Conservation (phyloP, 202 grass and related monocot species). For the Bolboschoenoplectus hybrid region DNA sequence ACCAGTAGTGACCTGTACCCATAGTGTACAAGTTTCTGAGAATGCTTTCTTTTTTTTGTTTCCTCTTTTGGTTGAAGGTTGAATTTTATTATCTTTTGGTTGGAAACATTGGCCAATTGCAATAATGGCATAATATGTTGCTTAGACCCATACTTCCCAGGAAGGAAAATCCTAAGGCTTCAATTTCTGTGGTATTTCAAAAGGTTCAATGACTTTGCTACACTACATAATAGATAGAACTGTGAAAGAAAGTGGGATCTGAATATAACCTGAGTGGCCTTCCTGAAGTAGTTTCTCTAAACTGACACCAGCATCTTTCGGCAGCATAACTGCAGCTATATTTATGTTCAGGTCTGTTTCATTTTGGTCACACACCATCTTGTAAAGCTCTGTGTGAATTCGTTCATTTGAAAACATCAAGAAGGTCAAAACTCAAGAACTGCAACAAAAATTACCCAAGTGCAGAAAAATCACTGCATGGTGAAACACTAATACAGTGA, state of each 20-base stretch:
- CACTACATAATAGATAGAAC: conserved; percentile 12
- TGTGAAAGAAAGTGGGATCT: conserved; percentile 26
- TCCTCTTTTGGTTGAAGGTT: neutral
- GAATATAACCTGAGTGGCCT: conserved; percentile 65
- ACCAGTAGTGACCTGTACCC: neutral
- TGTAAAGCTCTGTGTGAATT: conserved; percentile 81
- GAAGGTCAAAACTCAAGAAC: conserved; percentile 8
- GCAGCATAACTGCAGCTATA: conserved; percentile 91
- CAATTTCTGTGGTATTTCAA: neutral
- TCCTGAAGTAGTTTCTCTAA: conserved; percentile 49
- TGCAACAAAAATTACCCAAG: neutral
- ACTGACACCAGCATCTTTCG: conserved; percentile 73
- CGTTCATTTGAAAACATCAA: conserved; percentile 28
- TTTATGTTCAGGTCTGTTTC: conserved; percentile 83
- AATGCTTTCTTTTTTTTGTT: conserved; percentile 23
- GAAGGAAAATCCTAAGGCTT: neutral
- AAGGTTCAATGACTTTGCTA: conserved; percentile 1
- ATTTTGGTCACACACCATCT: conserved; percentile 91
- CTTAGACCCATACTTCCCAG: neutral
- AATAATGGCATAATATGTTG: neutral
- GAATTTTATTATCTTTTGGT: neutral
- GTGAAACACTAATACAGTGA: neutral
- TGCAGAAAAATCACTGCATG: neutral
- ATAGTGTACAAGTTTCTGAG: neutral
- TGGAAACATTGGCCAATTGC: neutral